A percentile compares a stretch with the other conserved stretches of the same genome.
phyloP scores from a whole-genome alignment of 305 asterid genomes.

The Plantago rigida region DNA sequence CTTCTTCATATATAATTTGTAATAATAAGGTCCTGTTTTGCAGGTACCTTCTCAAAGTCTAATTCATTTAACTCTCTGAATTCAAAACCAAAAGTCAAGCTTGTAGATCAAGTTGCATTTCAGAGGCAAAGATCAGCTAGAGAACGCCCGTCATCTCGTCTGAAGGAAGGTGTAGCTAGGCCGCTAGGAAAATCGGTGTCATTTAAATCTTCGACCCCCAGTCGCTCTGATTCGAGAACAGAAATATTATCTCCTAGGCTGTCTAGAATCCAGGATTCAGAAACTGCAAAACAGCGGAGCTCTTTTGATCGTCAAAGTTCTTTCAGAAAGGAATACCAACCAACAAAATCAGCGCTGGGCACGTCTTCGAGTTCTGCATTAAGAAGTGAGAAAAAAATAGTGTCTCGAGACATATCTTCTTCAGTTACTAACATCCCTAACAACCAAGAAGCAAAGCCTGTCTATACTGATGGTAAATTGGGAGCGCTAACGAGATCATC shows the following conservation, averaged over 20 bases:
- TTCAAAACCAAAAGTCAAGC: slow-evolving; percentile 64
- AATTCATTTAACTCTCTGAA: slow-evolving; percentile 57
- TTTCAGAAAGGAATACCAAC: slow-evolving; percentile 43
- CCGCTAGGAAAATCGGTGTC: slow-evolving; percentile 64
- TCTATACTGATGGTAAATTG: slow-evolving; percentile 41
- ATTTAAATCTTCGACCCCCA: slow-evolving; percentile 47
- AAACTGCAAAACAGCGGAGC: slow-evolving; percentile 46
- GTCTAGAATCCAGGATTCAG: slow-evolving; percentile 45
- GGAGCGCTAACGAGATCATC: slow-evolving; percentile 44
- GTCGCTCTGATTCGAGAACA: slow-evolving; percentile 53
- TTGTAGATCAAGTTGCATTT: slow-evolving; percentile 53
- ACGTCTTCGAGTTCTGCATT: slow-evolving; percentile 35
- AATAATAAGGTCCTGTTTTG: slow-evolving; percentile 18
- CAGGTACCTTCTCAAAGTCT: slow-evolving; percentile 71
- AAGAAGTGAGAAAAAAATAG: slow-evolving; percentile 43
- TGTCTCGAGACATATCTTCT: slow-evolving; percentile 38
- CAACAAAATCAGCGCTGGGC: slow-evolving; percentile 30
- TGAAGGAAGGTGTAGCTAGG: slow-evolving; percentile 49
- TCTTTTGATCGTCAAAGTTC: slow-evolving; percentile 58
- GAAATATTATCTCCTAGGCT: slow-evolving; percentile 66
- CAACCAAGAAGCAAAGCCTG: slow-evolving; percentile 39
- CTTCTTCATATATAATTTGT: background rate
- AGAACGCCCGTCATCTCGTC: slow-evolving; percentile 43
- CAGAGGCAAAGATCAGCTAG: slow-evolving; percentile 60
- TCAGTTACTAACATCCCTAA: slow-evolving; percentile 32